Evolutionary conservation across 1,284 basidiomycete genomes (phyloP).

Genomic region (Trichosporon asahii): DNA sequence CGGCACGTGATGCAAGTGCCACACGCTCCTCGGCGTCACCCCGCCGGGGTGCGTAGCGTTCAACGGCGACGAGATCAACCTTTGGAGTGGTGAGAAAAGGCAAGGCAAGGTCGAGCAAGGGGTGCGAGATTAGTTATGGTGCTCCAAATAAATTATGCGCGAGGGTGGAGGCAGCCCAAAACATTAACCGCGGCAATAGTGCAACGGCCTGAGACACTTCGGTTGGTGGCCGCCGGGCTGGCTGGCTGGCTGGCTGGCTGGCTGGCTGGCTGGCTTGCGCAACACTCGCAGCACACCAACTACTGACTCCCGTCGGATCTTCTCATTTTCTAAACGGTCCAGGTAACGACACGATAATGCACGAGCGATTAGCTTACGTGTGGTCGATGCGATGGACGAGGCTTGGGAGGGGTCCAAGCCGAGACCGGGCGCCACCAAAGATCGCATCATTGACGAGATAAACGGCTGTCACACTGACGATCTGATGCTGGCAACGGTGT

Average conservation of each 20-base stretch:
- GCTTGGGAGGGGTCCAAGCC: no score
- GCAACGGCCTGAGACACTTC: not conserved
- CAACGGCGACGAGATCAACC: not conserved
- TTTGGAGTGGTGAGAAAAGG: not conserved
- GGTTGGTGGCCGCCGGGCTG: no score
- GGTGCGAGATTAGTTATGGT: not conserved
- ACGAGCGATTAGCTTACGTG: no score
- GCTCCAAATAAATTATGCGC: not conserved
- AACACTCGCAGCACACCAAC: no score
- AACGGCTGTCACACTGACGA: not conserved
- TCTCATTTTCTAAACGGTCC: no score
- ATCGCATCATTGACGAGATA: no score
- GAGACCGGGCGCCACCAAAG: no score
- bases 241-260: no score
- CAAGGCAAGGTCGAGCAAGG: not conserved
- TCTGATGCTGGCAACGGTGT: not conserved
- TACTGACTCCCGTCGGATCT: no score
- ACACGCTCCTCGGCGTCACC: not conserved
- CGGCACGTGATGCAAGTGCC: not conserved
- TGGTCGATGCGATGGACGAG: not conserved
- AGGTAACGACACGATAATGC: no score
- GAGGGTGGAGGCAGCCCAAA: not conserved
- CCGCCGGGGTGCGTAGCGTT: not conserved
- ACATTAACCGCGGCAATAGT: not conserved
- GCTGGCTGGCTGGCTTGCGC: no score